Evolutionary conservation across 768 basidiomycete genomes (phyloP).

Genomic region (Boletus fagicola): DNA sequence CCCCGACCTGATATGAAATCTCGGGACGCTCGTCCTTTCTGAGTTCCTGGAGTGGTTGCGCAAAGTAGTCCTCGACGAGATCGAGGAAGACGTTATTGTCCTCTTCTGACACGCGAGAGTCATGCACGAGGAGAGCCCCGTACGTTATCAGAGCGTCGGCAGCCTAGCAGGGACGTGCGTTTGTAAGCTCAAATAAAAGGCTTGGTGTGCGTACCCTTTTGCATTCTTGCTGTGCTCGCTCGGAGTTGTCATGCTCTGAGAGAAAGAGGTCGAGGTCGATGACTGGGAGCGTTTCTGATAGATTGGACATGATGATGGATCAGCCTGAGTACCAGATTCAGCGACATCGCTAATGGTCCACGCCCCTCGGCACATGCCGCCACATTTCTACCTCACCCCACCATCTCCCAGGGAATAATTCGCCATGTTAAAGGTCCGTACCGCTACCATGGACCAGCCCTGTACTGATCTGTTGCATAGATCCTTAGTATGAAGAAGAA

Average conservation of each 20-base stretch:
- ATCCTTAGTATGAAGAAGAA: constrained; percentile 99
- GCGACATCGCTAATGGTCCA: neutral
- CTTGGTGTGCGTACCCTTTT: constrained; percentile 45
- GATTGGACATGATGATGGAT: constrained; percentile 39
- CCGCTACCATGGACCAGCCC: neutral
- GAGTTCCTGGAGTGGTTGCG: constrained; percentile 60
- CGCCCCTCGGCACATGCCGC: constrained; percentile 33
- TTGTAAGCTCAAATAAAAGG: constrained; percentile 1
- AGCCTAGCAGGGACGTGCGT: constrained; percentile 44
- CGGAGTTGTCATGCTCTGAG: constrained; percentile 42
- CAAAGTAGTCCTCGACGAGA: constrained; percentile 91
- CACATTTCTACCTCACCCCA: constrained; percentile 23
- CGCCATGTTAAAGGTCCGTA: constrained; percentile 45
- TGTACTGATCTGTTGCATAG: constrained; percentile 41
- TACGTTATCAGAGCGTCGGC: constrained; percentile 79
- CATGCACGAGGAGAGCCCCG: constrained; percentile 83
- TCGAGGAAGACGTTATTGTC: constrained; percentile 85
- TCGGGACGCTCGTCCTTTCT: constrained; percentile 82
- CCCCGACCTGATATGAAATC: constrained; percentile 87
- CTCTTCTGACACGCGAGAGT: constrained; percentile 78
- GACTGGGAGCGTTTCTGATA: constrained; percentile 59
- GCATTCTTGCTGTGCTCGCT: constrained; percentile 57
- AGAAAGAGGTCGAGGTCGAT: constrained; percentile 77
- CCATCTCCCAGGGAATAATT: constrained; percentile 10
- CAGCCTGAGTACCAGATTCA: neutral